Evolutionary conservation across 345 rosid genomes (phyloP), one percentile per base, ranked within the genome.

Genomic region (Chamaenerion angustifolium): DNA sequence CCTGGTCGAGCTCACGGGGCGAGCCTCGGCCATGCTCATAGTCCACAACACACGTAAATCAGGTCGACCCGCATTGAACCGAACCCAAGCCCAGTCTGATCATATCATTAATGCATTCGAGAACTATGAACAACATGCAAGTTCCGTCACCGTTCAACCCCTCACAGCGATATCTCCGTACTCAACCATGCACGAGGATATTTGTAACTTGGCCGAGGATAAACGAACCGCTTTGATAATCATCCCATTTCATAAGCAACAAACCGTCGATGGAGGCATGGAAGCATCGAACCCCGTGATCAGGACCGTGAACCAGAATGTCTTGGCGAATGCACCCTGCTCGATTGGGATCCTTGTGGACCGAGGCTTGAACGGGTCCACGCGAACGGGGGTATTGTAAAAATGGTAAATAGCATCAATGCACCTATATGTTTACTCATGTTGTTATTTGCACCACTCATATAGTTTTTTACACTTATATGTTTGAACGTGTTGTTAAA

Each of bases 211-310:
- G 62, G 93, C 96, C 5, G 98, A 92, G 61, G 96, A 87, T 58
- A 92, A 87, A 62, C 74, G 89, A 3, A 81, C 80, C 3, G 74
- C 93, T 11, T 59, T 92, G 17, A 62, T 84, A 44, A 78, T 87
- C 67, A 66, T 92, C 52, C 98, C 98, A 7, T 87, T 92, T 69
- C 98, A 92, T 58, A 87, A 82, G 63, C 96, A 92, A 16, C 95
- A 78, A 57, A 87, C 96, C 0, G 93, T 92, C 1, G 95, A 92
- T 56, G 98, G 96, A 31, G 93, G 87, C 10, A 92, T 92, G 98
- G 98, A 92, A 64, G 85, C 77, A 8, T 83, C 89, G 4, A 87
- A 92, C 47, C 95, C 98, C 0, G 95, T 89, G 10, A 77, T 71
- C 48, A 71, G 95, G 25, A 70, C 64, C 47, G 83, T 87, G 12